phyloP scores from a whole-genome alignment of 352 stramenopile species.

The Phytophthora vignae region DNA sequence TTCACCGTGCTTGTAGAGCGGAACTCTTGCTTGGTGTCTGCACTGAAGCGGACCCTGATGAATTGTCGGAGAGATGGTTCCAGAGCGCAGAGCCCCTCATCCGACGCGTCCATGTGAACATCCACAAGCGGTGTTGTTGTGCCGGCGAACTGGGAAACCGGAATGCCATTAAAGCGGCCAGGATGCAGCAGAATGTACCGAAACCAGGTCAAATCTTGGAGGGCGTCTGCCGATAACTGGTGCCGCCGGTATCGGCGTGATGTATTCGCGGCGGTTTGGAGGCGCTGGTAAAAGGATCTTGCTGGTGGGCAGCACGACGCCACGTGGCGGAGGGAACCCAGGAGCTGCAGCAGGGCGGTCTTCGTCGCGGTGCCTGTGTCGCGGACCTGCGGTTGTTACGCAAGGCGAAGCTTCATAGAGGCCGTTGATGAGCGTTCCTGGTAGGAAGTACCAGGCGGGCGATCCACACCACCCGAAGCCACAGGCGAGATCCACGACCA shows the following conservation, averaged over 20 bases:
- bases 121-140: neutral
- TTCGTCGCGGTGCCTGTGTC: neutral
- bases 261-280: neutral
- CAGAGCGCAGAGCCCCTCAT: neutral
- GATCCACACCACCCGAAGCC: neutral
- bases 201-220: slow-evolving; percentile 3
- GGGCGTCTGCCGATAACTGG: neutral
- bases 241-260: too few relatives aligned
- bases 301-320: neutral
- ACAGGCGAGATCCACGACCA: neutral
- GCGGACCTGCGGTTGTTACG: neutral
- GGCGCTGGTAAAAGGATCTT: neutral
- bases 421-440: neutral
- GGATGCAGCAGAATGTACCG: neutral
- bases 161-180: slow-evolving; percentile 2
- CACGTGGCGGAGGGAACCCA: neutral
- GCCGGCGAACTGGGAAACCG: neutral
- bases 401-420: neutral
- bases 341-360: neutral
- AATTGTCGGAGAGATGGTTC: slow-evolving; percentile 3
- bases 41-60: neutral
- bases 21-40: neutral
- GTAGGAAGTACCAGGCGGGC: neutral
- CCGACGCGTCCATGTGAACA: slow-evolving; percentile 6
- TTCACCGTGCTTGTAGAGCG: neutral